Evolutionary conservation across 176 grass and related monocot genomes (phyloP).

Genomic region (Phyllostachys edulis): DNA sequence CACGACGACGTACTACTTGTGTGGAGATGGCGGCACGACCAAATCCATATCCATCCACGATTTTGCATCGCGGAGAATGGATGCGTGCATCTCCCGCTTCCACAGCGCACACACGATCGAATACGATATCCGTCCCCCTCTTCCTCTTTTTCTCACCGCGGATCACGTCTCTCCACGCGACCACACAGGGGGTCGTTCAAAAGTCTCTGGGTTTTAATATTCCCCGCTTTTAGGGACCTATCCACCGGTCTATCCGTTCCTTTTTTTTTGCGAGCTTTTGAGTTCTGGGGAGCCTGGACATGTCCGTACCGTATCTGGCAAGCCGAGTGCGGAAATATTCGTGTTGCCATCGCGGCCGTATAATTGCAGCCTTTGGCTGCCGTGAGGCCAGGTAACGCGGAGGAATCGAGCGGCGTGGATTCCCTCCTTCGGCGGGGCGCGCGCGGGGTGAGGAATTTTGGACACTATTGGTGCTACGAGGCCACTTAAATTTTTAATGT

Average conservation of each 20-base stretch:
- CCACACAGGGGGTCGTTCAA: no score
- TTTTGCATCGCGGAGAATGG: neutral
- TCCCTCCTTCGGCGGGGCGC: neutral
- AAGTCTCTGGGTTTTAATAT: no score
- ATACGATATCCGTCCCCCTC: neutral
- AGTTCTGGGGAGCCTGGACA: neutral
- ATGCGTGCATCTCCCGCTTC: constrained; percentile 29
- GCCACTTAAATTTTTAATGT: no score
- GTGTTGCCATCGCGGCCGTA: no score
- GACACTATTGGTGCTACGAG: no score
- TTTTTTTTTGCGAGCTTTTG: constrained; percentile 3
- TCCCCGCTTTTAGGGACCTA: neutral
- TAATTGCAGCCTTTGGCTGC: no score
- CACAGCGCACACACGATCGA: neutral
- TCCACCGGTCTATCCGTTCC: neutral
- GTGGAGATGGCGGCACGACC: neutral
- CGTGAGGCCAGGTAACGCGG: no score
- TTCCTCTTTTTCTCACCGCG: neutral
- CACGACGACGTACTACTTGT: neutral
- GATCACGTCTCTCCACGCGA: no score
- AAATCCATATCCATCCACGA: constrained; percentile 3
- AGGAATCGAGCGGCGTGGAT: neutral
- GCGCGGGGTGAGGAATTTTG: no score
- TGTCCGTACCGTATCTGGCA: neutral
- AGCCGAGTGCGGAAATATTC: constrained; percentile 17